Percentiles rank a stretch among this genome's conserved stretches.
Conservation (phyloP, 2,329 filamentous ascomycete genomes). For the Aspergillus nomiae region DNA sequence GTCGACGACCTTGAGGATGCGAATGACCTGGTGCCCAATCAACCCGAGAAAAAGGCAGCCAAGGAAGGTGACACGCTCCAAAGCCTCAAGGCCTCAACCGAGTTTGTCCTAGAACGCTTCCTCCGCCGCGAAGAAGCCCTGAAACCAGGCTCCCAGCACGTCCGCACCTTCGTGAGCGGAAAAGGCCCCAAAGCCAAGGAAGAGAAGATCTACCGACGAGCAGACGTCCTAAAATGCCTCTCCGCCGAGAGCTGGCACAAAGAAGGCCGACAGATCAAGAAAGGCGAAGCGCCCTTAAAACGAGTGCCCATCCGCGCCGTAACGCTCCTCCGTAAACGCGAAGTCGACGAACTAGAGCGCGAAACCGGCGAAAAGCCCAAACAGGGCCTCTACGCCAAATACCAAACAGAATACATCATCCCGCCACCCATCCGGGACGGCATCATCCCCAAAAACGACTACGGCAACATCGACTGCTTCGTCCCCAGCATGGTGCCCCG, state of each 20-base stretch:
- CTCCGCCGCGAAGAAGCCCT: constrained; percentile 91
- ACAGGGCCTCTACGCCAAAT: constrained; percentile 79
- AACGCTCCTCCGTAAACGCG: constrained; percentile 80
- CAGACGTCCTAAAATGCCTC: constrained; percentile 81
- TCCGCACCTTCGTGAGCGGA: constrained; percentile 72
- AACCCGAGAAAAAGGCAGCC: constrained; percentile 70
- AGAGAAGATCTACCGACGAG: constrained; percentile 78
- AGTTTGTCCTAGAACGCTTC: constrained; percentile 83
- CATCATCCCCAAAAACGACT: constrained; percentile 88
- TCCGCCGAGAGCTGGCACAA: constrained; percentile 98
- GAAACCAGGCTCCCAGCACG: constrained; percentile 65
- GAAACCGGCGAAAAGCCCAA: constrained; percentile 79
- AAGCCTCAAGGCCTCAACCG: constrained; percentile 81
- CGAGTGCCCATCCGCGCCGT: constrained; percentile 87
- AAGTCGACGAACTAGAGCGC: constrained; percentile 82
- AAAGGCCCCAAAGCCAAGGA: constrained; percentile 74
- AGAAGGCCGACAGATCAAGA: constrained; percentile 76
- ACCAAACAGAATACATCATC: constrained; percentile 95
- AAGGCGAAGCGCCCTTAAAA: constrained; percentile 76
- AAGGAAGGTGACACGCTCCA: constrained; percentile 81
- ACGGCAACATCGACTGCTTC: constrained; percentile 96
- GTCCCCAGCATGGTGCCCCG: constrained; percentile 87
- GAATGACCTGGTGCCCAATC: constrained; percentile 72
- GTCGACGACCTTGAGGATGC: constrained; percentile 78
- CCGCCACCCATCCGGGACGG: constrained; percentile 82